Conservation (phyloP, 345 rosid species). For the Firmiana major region DNA sequence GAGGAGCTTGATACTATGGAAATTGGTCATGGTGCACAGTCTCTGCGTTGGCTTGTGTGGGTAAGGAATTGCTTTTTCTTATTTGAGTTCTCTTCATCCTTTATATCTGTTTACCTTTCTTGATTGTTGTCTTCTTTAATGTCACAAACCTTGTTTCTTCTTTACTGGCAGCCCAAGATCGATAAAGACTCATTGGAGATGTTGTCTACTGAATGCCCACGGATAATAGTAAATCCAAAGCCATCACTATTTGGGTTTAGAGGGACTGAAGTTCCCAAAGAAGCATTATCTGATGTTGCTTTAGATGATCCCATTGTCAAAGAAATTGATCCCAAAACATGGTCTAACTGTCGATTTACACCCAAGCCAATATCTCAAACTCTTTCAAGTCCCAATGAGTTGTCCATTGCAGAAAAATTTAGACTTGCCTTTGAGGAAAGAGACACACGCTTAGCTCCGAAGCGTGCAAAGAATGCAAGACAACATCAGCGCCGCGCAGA, state of each 20-base stretch:
- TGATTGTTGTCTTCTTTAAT: neutral
- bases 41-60: conserved; percentile 90
- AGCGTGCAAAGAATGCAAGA: conserved; percentile 83
- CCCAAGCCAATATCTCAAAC: conserved; percentile 29
- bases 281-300: conserved; percentile 50
- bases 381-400: conserved; percentile 35
- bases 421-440: conserved; percentile 80
- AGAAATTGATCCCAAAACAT: conserved; percentile 62
- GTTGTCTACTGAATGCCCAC: conserved; percentile 64
- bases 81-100: neutral
- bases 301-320: conserved; percentile 56
- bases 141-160: neutral
- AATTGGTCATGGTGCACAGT: conserved; percentile 70
- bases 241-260: conserved; percentile 54
- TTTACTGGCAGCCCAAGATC: conserved; percentile 67
- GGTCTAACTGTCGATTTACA: conserved; percentile 36
- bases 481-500: conserved; percentile 83
- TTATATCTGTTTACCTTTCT: neutral
- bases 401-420: conserved; percentile 78
- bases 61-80: conserved; percentile 38
- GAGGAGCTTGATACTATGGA: conserved; percentile 77
- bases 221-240: conserved; percentile 74
- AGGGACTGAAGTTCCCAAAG: conserved; percentile 51
- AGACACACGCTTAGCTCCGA: conserved; percentile 80
- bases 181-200: conserved; percentile 57